A percentile compares a stretch with the other conserved stretches of the same genome.
These are phyloP conservation scores for Wickerhamiella brachini DNA, from an alignment of 805 yeast species.

Conservation along the genomic window DNA sequence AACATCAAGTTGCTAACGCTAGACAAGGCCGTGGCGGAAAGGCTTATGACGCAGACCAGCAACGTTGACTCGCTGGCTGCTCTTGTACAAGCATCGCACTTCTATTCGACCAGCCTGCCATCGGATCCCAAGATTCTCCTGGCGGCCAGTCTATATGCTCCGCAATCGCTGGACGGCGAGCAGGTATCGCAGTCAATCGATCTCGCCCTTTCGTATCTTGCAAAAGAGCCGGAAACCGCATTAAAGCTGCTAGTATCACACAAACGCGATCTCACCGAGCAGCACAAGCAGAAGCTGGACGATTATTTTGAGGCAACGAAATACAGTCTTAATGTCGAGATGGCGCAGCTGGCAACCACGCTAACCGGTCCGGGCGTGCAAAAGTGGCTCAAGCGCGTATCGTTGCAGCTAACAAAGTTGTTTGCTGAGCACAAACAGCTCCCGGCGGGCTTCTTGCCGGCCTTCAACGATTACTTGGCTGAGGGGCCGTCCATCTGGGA, in stretches of 20 bases:
- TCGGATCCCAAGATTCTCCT: slow-evolving; percentile 8
- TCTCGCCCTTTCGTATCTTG: neutral
- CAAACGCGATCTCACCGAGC: neutral
- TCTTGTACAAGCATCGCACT: slow-evolving; percentile 8
- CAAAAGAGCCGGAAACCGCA: neutral
- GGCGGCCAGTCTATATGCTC: slow-evolving; percentile 12
- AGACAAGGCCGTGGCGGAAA: neutral
- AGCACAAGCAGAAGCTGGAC: slow-evolving; percentile 1
- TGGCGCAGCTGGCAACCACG: neutral
- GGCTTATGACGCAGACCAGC: neutral
- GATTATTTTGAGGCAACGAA: slow-evolving; percentile 6
- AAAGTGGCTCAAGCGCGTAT: slow-evolving; percentile 12
- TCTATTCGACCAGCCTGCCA: slow-evolving; percentile 3
- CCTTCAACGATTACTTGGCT: neutral
- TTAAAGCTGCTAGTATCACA: slow-evolving; percentile 1
- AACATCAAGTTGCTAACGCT: slow-evolving; percentile 8
- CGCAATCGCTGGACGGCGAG: slow-evolving; percentile 2
- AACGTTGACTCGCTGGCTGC: slow-evolving; percentile 8
- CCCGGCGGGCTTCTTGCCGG: neutral
- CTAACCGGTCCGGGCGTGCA: neutral
- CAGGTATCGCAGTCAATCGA: neutral
- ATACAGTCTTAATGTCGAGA: neutral
- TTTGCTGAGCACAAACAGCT: slow-evolving; percentile 7
- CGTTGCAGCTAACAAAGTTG: slow-evolving; percentile 12
- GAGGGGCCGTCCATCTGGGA: slow-evolving; percentile 8